phyloP scores from a whole-genome alignment of 2,329 filamentous ascomycete species.

The Epichloe gansuensis region DNA sequence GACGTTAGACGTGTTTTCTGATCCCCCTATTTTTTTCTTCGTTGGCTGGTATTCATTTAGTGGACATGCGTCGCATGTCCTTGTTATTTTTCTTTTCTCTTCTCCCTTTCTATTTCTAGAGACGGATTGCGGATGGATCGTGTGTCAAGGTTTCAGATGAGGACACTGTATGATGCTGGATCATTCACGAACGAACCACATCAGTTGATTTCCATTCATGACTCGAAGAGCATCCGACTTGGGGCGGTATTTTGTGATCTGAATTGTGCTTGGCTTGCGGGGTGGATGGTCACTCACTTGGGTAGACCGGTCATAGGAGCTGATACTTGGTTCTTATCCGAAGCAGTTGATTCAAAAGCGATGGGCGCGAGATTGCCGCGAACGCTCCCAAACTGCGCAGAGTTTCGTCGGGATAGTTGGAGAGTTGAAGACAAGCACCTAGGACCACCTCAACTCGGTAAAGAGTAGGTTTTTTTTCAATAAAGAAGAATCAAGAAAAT shows the following conservation, averaged over 20 bases:
- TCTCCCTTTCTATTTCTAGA: not conserved
- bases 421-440: not conserved
- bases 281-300: not conserved
- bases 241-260: not conserved
- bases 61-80: slow-evolving; percentile 6
- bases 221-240: not conserved
- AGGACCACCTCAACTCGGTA: not conserved
- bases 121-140: slow-evolving; percentile 4
- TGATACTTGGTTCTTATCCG: not conserved
- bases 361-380: no score
- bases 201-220: not conserved
- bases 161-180: slow-evolving; percentile 4
- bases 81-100: not conserved
- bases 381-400: not conserved
- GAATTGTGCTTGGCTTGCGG: not conserved
- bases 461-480: not conserved
- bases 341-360: not conserved
- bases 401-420: not conserved
- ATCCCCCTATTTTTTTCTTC: slow-evolving; percentile 5
- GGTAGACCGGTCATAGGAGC: not conserved
- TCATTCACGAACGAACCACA: not conserved
- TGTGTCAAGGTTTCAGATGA: slow-evolving; percentile 13
- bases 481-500: not conserved
- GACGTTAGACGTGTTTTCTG: slow-evolving; percentile 6
- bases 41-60: slow-evolving; percentile 8